These are phyloP conservation scores for Neurospora sp. DNA, from an alignment of 495 filamentous ascomycete species.

Conservation along the genomic window DNA sequence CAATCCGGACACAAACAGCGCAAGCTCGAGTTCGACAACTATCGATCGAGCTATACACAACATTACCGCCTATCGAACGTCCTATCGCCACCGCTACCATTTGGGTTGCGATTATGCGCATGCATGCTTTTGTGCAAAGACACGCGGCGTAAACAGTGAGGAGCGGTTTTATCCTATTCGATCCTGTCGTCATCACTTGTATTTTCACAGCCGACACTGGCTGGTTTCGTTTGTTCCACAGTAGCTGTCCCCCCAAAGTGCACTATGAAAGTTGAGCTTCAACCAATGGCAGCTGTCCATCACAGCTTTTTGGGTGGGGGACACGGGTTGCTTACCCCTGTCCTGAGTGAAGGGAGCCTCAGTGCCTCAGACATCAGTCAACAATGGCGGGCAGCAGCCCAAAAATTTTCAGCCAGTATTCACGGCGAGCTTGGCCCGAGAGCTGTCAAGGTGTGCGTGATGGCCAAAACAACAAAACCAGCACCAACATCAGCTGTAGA, in stretches of 20 bases:
- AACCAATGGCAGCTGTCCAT: background rate
- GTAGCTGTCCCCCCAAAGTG: background rate
- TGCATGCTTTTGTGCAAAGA: background rate
- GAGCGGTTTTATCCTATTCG: background rate
- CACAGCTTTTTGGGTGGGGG: background rate
- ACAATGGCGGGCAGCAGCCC: conserved; percentile 4
- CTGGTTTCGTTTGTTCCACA: background rate
- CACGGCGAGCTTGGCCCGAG: background rate
- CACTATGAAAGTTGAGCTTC: background rate
- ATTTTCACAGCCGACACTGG: background rate
- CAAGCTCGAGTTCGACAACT: background rate
- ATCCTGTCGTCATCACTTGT: background rate
- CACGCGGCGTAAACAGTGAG: background rate
- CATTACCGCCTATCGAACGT: background rate
- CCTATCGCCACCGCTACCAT: background rate
- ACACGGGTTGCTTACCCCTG: background rate
- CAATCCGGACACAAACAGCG: background rate
- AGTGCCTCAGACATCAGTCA: conserved; percentile 22
- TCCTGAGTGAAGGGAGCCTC: conserved; percentile 15
- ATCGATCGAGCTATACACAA: background rate
- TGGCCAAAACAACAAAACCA: background rate
- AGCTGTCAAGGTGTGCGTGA: background rate
- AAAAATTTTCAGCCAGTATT: conserved; percentile 18
- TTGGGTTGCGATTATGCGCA: background rate
- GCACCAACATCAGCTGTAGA: background rate